Conservation (phyloP, 768 basidiomycete species). For the Russula griseocarnosa region DNA sequence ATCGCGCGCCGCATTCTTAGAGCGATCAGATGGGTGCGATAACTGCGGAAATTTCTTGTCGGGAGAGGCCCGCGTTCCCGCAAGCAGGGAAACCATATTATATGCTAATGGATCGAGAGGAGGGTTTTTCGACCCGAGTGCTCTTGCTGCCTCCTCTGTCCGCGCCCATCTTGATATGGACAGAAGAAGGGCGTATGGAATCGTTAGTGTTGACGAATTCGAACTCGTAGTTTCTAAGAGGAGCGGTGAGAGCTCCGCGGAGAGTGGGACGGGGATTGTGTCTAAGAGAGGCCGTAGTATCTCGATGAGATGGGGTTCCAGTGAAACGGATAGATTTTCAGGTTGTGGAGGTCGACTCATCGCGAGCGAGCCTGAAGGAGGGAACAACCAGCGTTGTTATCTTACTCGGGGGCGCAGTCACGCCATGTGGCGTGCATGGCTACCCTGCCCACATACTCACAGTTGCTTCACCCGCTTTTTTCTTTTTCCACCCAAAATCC, state of each 20-base stretch:
- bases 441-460: constrained; percentile 5
- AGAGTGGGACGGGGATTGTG: constrained; percentile 46
- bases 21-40: constrained; percentile 43
- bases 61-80: constrained; percentile 75
- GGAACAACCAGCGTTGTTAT: not conserved
- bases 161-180: constrained; percentile 68
- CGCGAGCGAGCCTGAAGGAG: not conserved
- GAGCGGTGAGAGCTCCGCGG: constrained; percentile 41
- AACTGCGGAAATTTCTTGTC: constrained; percentile 57
- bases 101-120: constrained; percentile 53
- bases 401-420: constrained; percentile 1
- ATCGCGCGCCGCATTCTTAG: constrained; percentile 46
- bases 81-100: constrained; percentile 69
- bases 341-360: not conserved
- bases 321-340: constrained; percentile 55
- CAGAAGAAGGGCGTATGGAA: constrained; percentile 59
- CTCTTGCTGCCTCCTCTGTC: constrained; percentile 43
- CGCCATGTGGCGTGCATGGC: not conserved
- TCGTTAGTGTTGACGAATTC: constrained; percentile 33
- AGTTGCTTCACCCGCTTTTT: constrained; percentile 13
- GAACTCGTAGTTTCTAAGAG: constrained; percentile 33
- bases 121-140: constrained; percentile 40
- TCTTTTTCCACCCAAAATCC: constrained; percentile 3
- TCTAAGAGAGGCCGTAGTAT: constrained; percentile 44
- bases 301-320: constrained; percentile 60